Percentiles rank a stretch among this genome's conserved stretches.
These are phyloP conservation scores for Miscanthus sacchariflorus DNA, from an alignment of 202 grass and related monocot genomes.

Conservation along the genomic window DNA sequence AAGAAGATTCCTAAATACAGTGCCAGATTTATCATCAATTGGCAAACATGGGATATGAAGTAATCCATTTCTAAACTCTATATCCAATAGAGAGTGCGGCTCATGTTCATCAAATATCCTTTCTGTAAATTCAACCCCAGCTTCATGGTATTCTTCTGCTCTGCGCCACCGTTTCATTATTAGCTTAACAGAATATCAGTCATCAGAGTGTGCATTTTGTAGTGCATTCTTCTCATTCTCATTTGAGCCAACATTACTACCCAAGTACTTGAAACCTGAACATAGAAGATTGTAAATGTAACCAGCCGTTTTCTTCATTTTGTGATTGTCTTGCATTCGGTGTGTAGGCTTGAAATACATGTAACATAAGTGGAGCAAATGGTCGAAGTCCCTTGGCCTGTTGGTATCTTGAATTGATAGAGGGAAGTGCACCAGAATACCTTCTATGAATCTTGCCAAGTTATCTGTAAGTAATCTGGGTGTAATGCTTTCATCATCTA, in stretches of 20 bases:
- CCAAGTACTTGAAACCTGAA: neutral
- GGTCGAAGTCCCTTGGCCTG: neutral
- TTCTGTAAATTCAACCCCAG: neutral
- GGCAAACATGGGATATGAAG: slow-evolving; percentile 13
- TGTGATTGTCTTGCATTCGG: neutral
- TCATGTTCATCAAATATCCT: neutral
- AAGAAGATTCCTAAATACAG: neutral
- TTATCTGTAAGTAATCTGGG: neutral
- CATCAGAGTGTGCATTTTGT: neutral
- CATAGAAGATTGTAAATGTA: neutral
- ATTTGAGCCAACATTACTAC: neutral
- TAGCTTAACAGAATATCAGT: no score
- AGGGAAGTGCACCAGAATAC: neutral
- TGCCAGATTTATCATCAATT: neutral
- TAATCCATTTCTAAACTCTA: neutral
- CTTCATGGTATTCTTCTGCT: slow-evolving; percentile 6
- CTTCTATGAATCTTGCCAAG: neutral
- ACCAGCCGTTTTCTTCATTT: neutral
- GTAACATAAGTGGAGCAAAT: slow-evolving; percentile 32
- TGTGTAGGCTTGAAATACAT: neutral
- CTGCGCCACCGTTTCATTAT: slow-evolving; percentile 5
- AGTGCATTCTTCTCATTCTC: neutral
- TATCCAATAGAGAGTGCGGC: neutral
- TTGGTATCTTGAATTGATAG: neutral
- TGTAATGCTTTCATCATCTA: neutral